phyloP scores from a whole-genome alignment of 352 stramenopile genomes.

The Pythium phragmiticola region DNA sequence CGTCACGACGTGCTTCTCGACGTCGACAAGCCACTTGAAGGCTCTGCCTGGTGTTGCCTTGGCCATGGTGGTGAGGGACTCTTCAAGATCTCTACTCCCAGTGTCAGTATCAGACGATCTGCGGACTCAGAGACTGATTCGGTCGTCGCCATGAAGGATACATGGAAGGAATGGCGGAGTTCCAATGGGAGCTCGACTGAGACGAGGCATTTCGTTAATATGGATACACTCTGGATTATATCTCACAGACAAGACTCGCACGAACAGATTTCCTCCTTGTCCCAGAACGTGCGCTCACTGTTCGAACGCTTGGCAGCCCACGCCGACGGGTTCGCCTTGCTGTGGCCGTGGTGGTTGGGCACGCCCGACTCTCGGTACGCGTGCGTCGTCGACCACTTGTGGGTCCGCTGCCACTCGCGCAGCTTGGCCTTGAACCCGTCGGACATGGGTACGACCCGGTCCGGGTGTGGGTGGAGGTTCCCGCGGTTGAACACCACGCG shows the following conservation, averaged over 20 bases:
- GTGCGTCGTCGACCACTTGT: conserved; percentile 31
- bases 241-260: background rate
- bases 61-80: background rate
- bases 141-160: too few species aligned
- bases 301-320: conserved; percentile 28
- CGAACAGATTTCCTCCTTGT: conserved; percentile 1
- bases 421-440: conserved; percentile 20
- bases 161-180: too few species aligned
- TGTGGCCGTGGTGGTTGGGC: conserved; percentile 41
- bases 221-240: background rate
- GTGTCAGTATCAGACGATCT: background rate
- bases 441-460: conserved; percentile 21
- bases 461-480: conserved; percentile 50
- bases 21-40: conserved; percentile 68
- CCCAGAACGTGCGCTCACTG: conserved; percentile 26
- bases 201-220: background rate
- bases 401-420: conserved; percentile 4
- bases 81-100: background rate
- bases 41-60: background rate
- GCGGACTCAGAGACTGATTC: background rate
- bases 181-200: too few species aligned
- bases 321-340: conserved; percentile 44
- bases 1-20: conserved; percentile 79
- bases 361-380: conserved; percentile 40
- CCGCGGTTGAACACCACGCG: conserved; percentile 60